Base-by-base conservation (phyloP, 2,329 filamentous ascomycete species). In the Cordyceps cicadae region DNA sequence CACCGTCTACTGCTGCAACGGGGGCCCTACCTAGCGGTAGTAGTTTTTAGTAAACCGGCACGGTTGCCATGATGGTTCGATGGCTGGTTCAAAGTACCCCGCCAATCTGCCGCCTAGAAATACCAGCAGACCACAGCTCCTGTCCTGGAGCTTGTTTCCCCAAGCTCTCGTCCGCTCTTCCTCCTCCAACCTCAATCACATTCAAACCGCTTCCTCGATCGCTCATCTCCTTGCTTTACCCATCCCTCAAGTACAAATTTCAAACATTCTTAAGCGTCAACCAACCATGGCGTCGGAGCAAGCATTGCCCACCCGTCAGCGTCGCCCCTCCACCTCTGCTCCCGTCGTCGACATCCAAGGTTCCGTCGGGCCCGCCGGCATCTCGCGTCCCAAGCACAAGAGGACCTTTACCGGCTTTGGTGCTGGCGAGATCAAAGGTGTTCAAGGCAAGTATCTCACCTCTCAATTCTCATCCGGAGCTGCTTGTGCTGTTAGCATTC, bases 321-420 rank as follows among this genome's bases (percentile, higher is more conserved):
- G 92, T 67, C 89, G 85, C 66, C 91, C 89, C 62, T 96, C 91
- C 21, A 87, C 83, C 62, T 86, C 88, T 66, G 90, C 90, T 67
- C 92, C 92, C 52, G 87, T 97, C 67, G 85, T 89, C 65, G 91
- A 96, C 71, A 87, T 97, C 64, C 82, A 90, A 74, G 92, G 92
- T 65, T 87, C 90, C 19, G 85, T 97, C 61, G 88, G 88, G n/a
- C 91, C 92, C 46, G 87, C 87, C 48, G 93, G 95, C 72, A 87
- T 89, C 76, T 85, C 83, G 29, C 84, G 94, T 63, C 94, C 94
- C 51, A 99, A 97, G 79, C 94, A 99, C 79, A 97, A 91, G 81
- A 86, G 94, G 67, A 97, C 93, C n/a, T 89, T 90, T 66, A 99
- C 94, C 11, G 94, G 94, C 9, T 94, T 97, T 71, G 92, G 92